A percentile compares a stretch with the other conserved stretches of the same genome.
These are phyloP conservation scores for Anastatica hierochuntica DNA, from an alignment of 345 rosid genomes.

Conservation along the genomic window DNA sequence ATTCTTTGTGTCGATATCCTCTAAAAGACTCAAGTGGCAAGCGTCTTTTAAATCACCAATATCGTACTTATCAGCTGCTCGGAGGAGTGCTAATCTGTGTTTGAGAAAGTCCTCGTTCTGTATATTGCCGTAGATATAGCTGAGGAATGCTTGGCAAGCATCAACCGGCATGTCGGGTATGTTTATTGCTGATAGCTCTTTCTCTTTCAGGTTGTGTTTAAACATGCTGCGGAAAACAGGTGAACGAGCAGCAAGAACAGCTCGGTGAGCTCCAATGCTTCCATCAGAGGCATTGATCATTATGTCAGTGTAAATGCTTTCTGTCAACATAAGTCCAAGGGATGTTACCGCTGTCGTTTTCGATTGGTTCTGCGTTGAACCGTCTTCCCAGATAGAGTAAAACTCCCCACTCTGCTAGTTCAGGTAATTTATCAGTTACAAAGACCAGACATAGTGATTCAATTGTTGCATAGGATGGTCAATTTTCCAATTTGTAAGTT, in stretches of 20 bases:
- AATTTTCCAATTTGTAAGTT: no score
- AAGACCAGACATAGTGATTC: neutral
- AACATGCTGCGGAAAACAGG: constrained; percentile 91
- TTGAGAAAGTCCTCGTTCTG: constrained; percentile 53
- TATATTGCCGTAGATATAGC: constrained; percentile 75
- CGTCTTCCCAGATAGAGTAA: constrained; percentile 75
- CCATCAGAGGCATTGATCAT: constrained; percentile 64
- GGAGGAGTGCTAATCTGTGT: constrained; percentile 66
- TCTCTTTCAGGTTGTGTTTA: constrained; percentile 78
- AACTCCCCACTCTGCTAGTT: constrained; percentile 55
- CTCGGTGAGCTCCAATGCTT: constrained; percentile 82
- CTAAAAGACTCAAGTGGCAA: constrained; percentile 72
- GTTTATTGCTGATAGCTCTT: constrained; percentile 61
- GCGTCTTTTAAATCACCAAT: constrained; percentile 71
- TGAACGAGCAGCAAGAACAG: constrained; percentile 81
- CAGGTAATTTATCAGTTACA: neutral
- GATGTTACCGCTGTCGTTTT: constrained; percentile 48
- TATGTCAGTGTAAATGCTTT: constrained; percentile 77
- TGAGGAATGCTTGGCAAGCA: constrained; percentile 68
- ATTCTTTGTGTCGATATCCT: constrained; percentile 75
- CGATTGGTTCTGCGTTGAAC: constrained; percentile 34
- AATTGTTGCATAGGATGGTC: neutral
- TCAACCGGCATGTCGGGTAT: constrained; percentile 75
- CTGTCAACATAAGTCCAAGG: constrained; percentile 74
- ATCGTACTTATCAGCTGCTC: constrained; percentile 84